Percentiles rank a stretch among this genome's conserved stretches.
Conservation (phyloP, 1,284 basidiomycete species). For the Xanthoconium separans region DNA sequence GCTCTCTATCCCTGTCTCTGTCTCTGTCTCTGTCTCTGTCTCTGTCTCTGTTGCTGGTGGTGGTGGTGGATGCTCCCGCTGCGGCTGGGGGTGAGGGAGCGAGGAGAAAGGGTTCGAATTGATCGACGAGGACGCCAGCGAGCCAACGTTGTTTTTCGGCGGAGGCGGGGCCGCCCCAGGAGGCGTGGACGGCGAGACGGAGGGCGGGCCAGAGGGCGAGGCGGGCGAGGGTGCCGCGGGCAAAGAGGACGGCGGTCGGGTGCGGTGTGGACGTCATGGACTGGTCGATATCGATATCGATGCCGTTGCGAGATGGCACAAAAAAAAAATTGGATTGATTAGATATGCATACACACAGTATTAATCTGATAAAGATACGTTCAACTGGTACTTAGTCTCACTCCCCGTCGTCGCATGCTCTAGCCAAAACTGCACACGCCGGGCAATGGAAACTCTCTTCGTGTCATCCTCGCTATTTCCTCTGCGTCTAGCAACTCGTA, state of each 20-base stretch:
- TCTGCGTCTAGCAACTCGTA: neutral
- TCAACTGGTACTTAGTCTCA: too few species aligned
- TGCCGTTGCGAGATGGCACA: neutral
- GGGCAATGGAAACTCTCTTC: neutral
- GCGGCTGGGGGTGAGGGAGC: neutral
- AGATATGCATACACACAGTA: too few species aligned
- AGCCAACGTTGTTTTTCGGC: conserved; percentile 76
- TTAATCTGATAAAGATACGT: neutral
- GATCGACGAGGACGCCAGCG: conserved; percentile 78
- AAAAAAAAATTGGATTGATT: too few species aligned
- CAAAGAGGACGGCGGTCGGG: conserved; percentile 67
- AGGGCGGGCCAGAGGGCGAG: conserved; percentile 82
- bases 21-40: neutral
- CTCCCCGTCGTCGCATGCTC: neutral
- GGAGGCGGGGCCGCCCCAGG: conserved; percentile 78
- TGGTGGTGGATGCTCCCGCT: conserved; percentile 16
- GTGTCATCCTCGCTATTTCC: too few species aligned
- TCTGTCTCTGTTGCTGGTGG: neutral
- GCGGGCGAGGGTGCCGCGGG: conserved; percentile 78
- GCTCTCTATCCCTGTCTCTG: neutral
- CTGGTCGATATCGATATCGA: neutral
- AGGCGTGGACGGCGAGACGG: conserved; percentile 76
- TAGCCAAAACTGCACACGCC: neutral
- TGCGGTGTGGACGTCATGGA: conserved; percentile 31
- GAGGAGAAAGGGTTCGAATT: conserved; percentile 61